Conservation (phyloP, 106 monocot genomes). For the Dendrobium officinale region DNA sequence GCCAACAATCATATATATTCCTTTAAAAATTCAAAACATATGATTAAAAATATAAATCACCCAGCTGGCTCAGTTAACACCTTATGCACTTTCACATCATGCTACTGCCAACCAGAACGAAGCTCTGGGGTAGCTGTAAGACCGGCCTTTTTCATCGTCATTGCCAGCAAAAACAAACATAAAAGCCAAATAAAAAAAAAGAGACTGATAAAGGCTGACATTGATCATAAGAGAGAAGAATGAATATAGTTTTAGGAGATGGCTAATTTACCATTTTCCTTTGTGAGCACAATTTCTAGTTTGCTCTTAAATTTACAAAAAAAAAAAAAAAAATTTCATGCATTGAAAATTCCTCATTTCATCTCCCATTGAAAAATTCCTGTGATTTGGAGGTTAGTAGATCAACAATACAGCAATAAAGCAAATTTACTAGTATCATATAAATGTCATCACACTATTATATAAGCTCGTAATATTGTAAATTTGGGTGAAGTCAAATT, state of each 20-base stretch:
- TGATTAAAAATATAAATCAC: neutral
- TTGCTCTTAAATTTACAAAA: no score
- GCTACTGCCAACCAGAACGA: neutral
- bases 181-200: neutral
- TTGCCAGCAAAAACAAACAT: neutral
- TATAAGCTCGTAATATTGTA: no score
- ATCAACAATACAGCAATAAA: no score
- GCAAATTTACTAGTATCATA: no score
- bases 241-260: neutral
- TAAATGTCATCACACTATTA: no score
- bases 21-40: neutral
- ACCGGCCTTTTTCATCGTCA: slow-evolving; percentile 2
- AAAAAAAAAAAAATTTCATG: no score
- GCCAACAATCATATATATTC: no score
- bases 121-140: slow-evolving; percentile 1
- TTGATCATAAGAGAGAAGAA: neutral
- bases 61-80: neutral
- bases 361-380: no score
- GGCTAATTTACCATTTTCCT: neutral
- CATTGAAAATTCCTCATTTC: no score
- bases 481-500: no score
- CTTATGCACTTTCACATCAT: neutral
- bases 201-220: neutral
- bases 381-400: no score
- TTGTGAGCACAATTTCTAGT: neutral